Conservation (phyloP, 2,329 filamentous ascomycete species). For the Cytospora paraplurivora region DNA sequence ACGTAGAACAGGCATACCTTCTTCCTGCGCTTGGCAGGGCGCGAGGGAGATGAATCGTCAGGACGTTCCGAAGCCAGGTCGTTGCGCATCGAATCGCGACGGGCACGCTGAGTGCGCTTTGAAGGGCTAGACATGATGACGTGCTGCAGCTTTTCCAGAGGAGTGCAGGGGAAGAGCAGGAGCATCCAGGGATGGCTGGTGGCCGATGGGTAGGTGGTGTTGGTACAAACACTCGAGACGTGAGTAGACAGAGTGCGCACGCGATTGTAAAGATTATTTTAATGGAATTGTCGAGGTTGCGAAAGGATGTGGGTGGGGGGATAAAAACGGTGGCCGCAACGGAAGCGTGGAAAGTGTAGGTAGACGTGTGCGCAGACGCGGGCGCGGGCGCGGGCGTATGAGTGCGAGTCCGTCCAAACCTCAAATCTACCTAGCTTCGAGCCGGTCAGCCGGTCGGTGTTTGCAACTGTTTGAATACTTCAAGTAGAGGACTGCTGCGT, state of each 20-base stretch:
- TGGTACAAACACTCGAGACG: not conserved
- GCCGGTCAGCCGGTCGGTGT: not conserved
- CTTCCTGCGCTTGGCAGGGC: conserved; percentile 66
- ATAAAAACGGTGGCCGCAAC: not conserved
- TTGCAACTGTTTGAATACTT: not conserved
- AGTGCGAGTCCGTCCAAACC: not conserved
- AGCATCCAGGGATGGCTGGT: conserved; percentile 24
- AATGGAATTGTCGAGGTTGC: conserved; percentile 19
- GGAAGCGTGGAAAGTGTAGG: not conserved
- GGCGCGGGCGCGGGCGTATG: not conserved
- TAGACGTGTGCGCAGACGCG: not conserved
- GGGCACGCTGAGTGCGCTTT: conserved; percentile 38
- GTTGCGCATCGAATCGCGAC: conserved; percentile 38
- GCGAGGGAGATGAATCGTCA: conserved; percentile 60
- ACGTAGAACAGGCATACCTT: conserved; percentile 47
- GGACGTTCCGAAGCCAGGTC: conserved; percentile 35
- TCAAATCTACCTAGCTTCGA: not conserved
- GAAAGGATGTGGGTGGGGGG: conserved; percentile 23
- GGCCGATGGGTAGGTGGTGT: not conserved
- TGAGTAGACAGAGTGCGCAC: conserved; percentile 3
- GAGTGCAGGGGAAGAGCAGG: conserved; percentile 11
- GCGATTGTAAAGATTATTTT: conserved; percentile 19
- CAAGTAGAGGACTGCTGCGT: not conserved
- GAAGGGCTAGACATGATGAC: conserved; percentile 37
- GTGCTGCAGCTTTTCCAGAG: conserved; percentile 16